Conservation (phyloP, 371 early-diverging fungal genomes). For the Mortierella sp. region DNA sequence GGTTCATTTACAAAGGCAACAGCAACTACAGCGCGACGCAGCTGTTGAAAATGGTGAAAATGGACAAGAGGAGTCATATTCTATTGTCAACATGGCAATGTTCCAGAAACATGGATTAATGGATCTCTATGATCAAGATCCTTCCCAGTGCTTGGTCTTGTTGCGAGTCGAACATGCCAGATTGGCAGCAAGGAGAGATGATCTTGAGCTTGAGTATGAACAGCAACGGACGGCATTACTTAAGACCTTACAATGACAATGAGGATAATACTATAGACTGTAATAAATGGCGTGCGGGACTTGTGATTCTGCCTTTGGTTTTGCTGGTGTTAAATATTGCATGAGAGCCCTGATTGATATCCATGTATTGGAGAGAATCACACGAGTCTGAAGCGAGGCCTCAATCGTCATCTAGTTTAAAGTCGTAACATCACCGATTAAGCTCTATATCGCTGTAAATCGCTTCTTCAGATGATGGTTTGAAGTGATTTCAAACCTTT, state of each 20-base stretch:
- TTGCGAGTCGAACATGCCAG: slow-evolving; percentile 22
- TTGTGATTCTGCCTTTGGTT: no score
- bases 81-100: slow-evolving; percentile 10
- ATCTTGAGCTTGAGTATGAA: slow-evolving; percentile 25
- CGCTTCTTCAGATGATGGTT: no score
- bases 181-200: slow-evolving; percentile 19
- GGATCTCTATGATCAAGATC: slow-evolving; percentile 26
- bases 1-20: slow-evolving; percentile 14
- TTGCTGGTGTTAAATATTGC: no score
- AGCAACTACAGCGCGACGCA: background rate
- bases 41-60: background rate
- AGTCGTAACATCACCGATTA: no score
- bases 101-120: slow-evolving; percentile 23
- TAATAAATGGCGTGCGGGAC: no score
- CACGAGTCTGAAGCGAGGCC: no score
- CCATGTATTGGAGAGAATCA: no score
- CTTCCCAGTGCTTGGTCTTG: slow-evolving; percentile 6
- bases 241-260: slow-evolving; percentile 10
- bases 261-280: background rate
- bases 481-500: no score
- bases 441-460: no score
- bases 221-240: slow-evolving; percentile 20
- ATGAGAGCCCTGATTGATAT: no score
- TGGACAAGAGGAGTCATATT: background rate
- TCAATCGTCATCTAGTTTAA: no score